Base-by-base conservation (phyloP, 2,329 filamentous ascomycete species). In the Ophidiomyces ophidiicola region DNA sequence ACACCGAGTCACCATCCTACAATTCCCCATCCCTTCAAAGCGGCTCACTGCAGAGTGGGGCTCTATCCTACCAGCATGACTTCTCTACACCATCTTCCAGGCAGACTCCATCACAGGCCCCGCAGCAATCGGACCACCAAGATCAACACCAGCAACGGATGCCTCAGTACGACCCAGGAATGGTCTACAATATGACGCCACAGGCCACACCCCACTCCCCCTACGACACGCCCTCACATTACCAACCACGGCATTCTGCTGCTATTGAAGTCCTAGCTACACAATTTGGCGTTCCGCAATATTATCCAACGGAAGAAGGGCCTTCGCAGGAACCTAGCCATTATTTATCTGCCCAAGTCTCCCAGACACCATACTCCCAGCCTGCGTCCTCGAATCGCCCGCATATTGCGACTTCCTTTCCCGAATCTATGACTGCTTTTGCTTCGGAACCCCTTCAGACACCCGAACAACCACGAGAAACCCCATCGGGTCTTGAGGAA, bases 161-260 rank as follows among this genome's bases (percentile, higher is more conserved):
- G 52, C 53, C 62, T 39, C 63, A 66, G 48, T 77, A 76, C 51
- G 68, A 77, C 39, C 65, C 74, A 40, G 74, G 74, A 47, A 76
- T 88, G 66, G 79, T 90, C 72, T 92, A 92, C 68, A 79, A 78
- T 64, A 80, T 87, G 53, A 67, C 71, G 55, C 77, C 78, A 57
- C 67, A 76, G 53, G 67, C 66, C 45, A 64, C 62, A 68, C 66
- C 63, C 59, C 74, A 66, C 69, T 80, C 63, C 44, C 61, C 69
- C 50, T 93, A 92, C 66, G 82, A 88, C 61, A 67, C 76, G 55
- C 75, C 78, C 57, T 72, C 78, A 63, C 79, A 79, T 56, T 92
- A 85, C 66, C 72, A 78, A 54, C 68, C 77, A 50, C 78, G 81
- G 67, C 82, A 85, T 56, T 74, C 80, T 63, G 76, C 80, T 69